Base-by-base conservation (phyloP, 768 basidiomycete species). In the Hebeloma cylindrosporum region DNA sequence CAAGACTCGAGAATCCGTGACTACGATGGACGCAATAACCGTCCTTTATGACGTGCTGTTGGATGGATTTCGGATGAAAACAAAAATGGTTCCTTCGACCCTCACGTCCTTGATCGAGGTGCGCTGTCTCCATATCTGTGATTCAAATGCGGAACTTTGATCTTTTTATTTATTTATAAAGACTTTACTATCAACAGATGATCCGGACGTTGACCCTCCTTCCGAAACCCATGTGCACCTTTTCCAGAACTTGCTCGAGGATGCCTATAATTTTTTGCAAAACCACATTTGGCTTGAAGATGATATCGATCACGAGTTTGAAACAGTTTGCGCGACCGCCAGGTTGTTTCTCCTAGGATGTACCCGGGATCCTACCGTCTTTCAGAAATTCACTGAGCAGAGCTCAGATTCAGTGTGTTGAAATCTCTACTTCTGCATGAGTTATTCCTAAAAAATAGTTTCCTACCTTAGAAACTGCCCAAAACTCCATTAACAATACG, bases 31-130 rank as follows among this genome's bases (percentile, higher is more conserved):
- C 33, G 60, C 80, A 30, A 56, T 71, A 16, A 57, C 58, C 16
- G 62, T 72, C 11, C 60, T 83, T 25, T 65, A 78, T 31, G 83
- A 84, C 40, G 67, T 78, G 6, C 56, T 79, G 28, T 62, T 65
- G 13, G 82, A 84, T 41, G 75, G 74, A 6, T 58, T 83, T 13
- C 73, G 75, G 35, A 54, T 78, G 48, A 83, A 80, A 53, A 67
- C 70, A 28, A 73, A 79, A 45, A 66, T 78, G 10, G 60, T 60
- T 17, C 70, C 81, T 2, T 51, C 63, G 16, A 82, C 79, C 14
- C 47, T 84, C 25, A 70, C 65, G 22, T 66, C 73, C 2, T 68
- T 82, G 51, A 58, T 79, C 3, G 80, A 86, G 65, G 86, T 83
- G 50, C 33, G 39, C n/a, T n/a, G 10, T 16, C 4, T 22, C 33